These are phyloP conservation scores for Turnera subulata DNA, from an alignment of 345 rosid species.

Conservation along the genomic window DNA sequence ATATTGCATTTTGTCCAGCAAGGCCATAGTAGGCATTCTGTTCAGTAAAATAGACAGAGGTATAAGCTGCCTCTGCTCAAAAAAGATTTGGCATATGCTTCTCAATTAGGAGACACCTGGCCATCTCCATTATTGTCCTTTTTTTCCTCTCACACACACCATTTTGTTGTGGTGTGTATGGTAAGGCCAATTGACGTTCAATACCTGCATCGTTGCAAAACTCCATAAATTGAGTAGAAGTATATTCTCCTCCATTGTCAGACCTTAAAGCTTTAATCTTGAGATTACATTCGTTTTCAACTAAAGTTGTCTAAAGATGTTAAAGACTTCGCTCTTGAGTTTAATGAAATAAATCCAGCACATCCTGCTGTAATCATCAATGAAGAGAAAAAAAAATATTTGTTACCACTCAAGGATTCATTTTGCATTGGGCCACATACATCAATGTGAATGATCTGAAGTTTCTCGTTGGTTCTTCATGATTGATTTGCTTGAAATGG, in stretches of 20 bases:
- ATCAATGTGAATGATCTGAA: slow-evolving; percentile 10
- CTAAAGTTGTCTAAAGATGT: background rate
- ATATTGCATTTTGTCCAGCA: background rate
- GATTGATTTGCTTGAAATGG: background rate
- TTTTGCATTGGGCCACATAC: background rate
- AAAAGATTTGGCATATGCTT: background rate
- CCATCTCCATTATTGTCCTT: background rate
- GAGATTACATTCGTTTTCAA: background rate
- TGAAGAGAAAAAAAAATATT: slow-evolving; percentile 7
- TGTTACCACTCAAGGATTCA: slow-evolving; percentile 5
- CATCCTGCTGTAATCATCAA: slow-evolving; percentile 7
- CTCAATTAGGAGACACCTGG: background rate
- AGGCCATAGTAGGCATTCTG: background rate
- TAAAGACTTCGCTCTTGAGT: background rate
- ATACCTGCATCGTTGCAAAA: background rate
- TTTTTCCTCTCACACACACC: background rate
- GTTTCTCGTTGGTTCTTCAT: slow-evolving; percentile 1
- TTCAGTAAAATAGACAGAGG: background rate
- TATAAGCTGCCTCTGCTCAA: background rate
- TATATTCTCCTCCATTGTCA: too few species aligned
- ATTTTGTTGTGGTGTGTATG: background rate
- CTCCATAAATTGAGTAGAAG: background rate
- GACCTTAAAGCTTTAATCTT: background rate
- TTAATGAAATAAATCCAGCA: background rate
- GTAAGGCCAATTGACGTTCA: background rate